These are phyloP conservation scores for Teratosphaeria destructans DNA, from an alignment of 2,329 filamentous ascomycete species.

Conservation along the genomic window DNA sequence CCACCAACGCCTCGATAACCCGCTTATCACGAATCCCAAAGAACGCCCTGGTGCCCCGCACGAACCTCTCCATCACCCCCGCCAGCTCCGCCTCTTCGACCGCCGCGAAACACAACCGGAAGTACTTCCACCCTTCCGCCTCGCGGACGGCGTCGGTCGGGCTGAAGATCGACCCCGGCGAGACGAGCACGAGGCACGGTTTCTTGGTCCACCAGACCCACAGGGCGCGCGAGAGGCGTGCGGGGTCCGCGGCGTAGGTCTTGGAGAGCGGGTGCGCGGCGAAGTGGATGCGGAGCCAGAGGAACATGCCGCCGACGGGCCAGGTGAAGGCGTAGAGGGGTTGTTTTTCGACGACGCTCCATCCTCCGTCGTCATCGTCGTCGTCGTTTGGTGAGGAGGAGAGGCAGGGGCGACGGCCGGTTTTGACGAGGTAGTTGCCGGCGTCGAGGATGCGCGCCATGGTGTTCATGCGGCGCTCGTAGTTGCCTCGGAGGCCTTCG, in stretches of 20 bases:
- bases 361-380: conserved; percentile 43
- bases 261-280: conserved; percentile 60
- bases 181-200: conserved; percentile 59
- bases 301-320: conserved; percentile 81
- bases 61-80: conserved; percentile 52
- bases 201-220: conserved; percentile 61
- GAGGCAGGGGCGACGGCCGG: conserved; percentile 37
- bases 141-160: conserved; percentile 50
- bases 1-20: conserved; percentile 53
- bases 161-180: conserved; percentile 64
- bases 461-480: conserved; percentile 71
- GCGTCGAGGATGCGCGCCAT: conserved; percentile 69
- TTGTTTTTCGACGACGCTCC: conserved; percentile 65
- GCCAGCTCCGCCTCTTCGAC: conserved; percentile 62
- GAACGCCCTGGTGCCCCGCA: conserved; percentile 60
- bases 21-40: conserved; percentile 61
- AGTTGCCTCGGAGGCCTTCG: conserved; percentile 68
- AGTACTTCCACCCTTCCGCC: conserved; percentile 58
- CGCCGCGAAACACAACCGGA: conserved; percentile 75
- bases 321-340: conserved; percentile 66
- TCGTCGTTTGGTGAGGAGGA: conserved; percentile 9
- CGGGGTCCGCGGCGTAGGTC: conserved; percentile 34
- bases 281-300: conserved; percentile 69
- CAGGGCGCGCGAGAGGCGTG: conserved; percentile 52
- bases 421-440: conserved; percentile 54